Conservation (phyloP, 257 asterid genomes). For the Misopates orontium region DNA sequence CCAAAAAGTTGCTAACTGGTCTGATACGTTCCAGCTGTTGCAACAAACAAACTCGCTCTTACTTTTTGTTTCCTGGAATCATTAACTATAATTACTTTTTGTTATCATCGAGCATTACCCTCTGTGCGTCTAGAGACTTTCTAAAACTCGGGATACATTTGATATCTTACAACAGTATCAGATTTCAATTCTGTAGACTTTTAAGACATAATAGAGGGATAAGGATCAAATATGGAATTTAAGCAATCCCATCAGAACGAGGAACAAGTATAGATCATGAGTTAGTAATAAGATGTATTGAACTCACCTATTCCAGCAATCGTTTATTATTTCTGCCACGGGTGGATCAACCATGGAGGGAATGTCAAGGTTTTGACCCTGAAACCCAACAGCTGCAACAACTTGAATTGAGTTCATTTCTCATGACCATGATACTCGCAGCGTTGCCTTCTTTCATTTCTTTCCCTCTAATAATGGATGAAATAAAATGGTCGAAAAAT, state of each 20-base stretch:
- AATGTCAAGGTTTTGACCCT: slow-evolving; percentile 72
- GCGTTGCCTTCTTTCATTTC: slow-evolving; percentile 47
- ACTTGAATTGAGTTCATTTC: slow-evolving; percentile 99
- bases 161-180: slow-evolving; percentile 38
- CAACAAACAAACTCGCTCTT: too few species aligned
- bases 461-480: too few species aligned
- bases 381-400: slow-evolving; percentile 98
- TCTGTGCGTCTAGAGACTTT: neutral
- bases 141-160: slow-evolving; percentile 20
- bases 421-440: slow-evolving; percentile 85
- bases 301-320: too few species aligned
- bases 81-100: too few species aligned
- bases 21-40: too few species aligned
- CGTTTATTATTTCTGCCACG: slow-evolving; percentile 77
- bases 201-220: slow-evolving; percentile 22
- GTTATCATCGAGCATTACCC: slow-evolving; percentile 21
- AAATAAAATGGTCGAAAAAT: too few species aligned
- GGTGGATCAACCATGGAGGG: slow-evolving; percentile 70
- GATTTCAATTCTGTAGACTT: slow-evolving; percentile 54
- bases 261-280: slow-evolving; percentile 69
- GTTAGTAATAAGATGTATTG: too few species aligned
- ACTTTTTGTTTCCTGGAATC: too few species aligned
- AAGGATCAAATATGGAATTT: too few species aligned
- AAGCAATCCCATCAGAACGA: slow-evolving; percentile 5
- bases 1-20: too few species aligned